Percentiles rank a stretch among this genome's conserved stretches.
These are phyloP conservation scores for Agastache rugosa DNA, from an alignment of 257 asterid genomes.

Conservation along the genomic window DNA sequence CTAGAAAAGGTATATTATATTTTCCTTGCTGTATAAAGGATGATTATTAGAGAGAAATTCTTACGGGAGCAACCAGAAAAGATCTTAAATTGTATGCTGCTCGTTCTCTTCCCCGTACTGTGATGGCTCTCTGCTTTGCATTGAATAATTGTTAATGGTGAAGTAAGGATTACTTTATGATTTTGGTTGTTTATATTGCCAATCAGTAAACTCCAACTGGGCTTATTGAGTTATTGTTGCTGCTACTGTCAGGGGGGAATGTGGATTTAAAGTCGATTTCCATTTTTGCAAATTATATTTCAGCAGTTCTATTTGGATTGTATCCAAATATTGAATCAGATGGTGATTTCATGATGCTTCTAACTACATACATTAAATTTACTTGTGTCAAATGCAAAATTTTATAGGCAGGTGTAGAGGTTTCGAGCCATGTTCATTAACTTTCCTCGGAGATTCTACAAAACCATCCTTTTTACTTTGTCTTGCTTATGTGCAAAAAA, in stretches of 20 bases:
- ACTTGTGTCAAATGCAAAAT: not conserved
- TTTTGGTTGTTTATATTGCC: conserved; percentile 3
- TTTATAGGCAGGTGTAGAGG: not conserved
- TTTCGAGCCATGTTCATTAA: not conserved
- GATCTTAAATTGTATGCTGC: not conserved
- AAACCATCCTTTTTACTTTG: not conserved
- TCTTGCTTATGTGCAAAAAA: conserved; percentile 2
- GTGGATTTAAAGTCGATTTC: conserved; percentile 13
- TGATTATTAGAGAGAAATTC: conserved; percentile 14
- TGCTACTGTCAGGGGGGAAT: not conserved
- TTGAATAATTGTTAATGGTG: not conserved
- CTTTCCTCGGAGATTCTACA: conserved; percentile 1
- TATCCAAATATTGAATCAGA: not conserved
- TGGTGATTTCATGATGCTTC: not conserved
- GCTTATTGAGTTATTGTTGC: not conserved
- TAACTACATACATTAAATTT: not conserved
- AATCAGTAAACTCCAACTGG: not conserved
- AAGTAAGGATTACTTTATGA: not conserved
- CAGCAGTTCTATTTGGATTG: not conserved
- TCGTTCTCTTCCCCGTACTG: not conserved
- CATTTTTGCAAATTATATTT: not conserved
- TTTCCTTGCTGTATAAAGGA: not conserved
- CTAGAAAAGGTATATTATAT: not conserved
- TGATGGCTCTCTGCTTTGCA: conserved; percentile 10
- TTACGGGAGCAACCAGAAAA: not conserved